phyloP scores from a whole-genome alignment of 23 red algal genomes.

The Agarophyton chilense region DNA sequence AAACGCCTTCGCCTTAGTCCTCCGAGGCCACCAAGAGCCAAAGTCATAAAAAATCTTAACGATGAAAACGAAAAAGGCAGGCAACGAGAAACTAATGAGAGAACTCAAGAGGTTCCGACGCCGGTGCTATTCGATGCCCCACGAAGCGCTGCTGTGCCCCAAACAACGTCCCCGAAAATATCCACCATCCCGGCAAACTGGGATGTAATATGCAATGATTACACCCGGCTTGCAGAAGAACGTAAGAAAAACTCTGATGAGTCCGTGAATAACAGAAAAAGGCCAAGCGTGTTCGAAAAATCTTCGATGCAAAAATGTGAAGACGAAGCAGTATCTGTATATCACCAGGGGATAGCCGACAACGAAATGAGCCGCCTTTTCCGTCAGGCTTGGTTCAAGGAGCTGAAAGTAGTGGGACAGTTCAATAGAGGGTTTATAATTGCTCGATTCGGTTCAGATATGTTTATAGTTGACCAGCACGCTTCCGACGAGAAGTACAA shows the following conservation, averaged over 20 bases:
- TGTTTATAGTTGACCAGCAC: slow-evolving; percentile 99
- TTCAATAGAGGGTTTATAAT: slow-evolving; percentile 96
- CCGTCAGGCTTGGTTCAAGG: slow-evolving; percentile 74
- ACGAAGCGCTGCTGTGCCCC: not conserved
- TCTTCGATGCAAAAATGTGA: slow-evolving; percentile 7
- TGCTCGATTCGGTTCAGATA: slow-evolving; percentile 36
- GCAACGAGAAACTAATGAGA: not conserved
- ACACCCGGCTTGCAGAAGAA: not conserved
- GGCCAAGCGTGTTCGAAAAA: not conserved
- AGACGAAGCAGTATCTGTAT: not conserved
- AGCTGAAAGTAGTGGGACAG: slow-evolving; percentile 86
- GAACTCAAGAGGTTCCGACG: not conserved
- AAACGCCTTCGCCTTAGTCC: not conserved
- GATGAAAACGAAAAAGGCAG: not conserved
- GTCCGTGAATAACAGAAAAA: not conserved
- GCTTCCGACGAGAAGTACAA: slow-evolving; percentile 97
- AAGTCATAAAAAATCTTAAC: no score
- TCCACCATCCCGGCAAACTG: not conserved
- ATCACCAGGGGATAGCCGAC: slow-evolving; percentile 47
- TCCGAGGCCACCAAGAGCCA: not conserved
- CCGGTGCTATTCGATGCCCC: not conserved
- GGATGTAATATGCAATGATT: not conserved
- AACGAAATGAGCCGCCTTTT: slow-evolving; percentile 72
- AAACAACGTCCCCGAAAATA: not conserved
- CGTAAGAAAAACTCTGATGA: not conserved